Percentiles rank a stretch among this genome's conserved stretches.
phyloP scores from a whole-genome alignment of 2,329 filamentous ascomycete species.

The Penicillium sp. region DNA sequence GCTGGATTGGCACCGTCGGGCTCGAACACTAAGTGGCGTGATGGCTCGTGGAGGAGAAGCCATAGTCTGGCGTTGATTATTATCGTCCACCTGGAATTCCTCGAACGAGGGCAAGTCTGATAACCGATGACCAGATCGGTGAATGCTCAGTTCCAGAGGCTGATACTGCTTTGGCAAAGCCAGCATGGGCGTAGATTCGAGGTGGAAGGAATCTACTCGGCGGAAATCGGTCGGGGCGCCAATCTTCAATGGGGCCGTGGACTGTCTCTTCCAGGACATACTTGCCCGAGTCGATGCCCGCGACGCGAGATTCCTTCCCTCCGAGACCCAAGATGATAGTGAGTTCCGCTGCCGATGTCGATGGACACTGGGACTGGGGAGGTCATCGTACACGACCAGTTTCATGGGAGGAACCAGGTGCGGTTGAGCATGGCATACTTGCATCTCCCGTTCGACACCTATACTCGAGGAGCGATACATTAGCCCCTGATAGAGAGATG shows the following conservation, averaged over 20 bases:
- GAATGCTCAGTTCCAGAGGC: constrained; percentile 54
- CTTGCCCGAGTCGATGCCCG: constrained; percentile 48
- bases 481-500: constrained; percentile 13
- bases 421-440: constrained; percentile 51
- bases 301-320: constrained; percentile 43
- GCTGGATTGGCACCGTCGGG: constrained; percentile 26
- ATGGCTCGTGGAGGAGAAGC: constrained; percentile 39
- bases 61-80: constrained; percentile 27
- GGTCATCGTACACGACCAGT: constrained; percentile 46
- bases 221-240: constrained; percentile 50
- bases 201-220: constrained; percentile 35
- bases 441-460: constrained; percentile 49
- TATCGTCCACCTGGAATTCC: constrained; percentile 38
- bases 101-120: constrained; percentile 52
- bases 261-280: constrained; percentile 42
- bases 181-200: constrained; percentile 14
- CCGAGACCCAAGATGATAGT: constrained; percentile 45
- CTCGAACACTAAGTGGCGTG: constrained; percentile 23
- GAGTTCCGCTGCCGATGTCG: constrained; percentile 38
- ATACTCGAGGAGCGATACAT: constrained; percentile 15
- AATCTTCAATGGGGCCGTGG: constrained; percentile 40
- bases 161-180: constrained; percentile 33
- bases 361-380: constrained; percentile 38
- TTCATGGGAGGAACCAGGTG: constrained; percentile 53
- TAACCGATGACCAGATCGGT: constrained; percentile 48